These are phyloP conservation scores for Trametes maxima DNA, from an alignment of 768 basidiomycete species.

Conservation along the genomic window DNA sequence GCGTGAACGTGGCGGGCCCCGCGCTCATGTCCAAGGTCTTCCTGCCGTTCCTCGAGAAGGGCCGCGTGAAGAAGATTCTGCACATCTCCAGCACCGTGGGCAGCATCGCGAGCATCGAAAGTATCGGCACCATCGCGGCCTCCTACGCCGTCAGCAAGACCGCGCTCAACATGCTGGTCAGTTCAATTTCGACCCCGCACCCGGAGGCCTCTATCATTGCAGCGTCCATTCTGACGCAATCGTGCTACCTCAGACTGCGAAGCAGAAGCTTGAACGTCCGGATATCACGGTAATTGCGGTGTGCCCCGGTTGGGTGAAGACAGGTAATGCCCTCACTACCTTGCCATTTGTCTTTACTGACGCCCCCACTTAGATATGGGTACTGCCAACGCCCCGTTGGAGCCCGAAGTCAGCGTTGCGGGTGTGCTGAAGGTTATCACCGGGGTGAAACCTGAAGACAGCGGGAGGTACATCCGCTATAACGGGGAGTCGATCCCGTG, in stretches of 20 bases:
- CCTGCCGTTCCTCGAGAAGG: conserved; percentile 12
- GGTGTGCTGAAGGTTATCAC: conserved; percentile 33
- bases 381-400: conserved; percentile 27
- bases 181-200: too few species aligned
- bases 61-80: conserved; percentile 14
- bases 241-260: conserved; percentile 10
- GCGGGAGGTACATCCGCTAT: conserved; percentile 35
- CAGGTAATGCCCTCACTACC: conserved; percentile 27
- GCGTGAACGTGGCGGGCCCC: conserved; percentile 11
- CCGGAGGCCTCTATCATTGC: neutral
- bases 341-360: too few species aligned
- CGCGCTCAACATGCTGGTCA: conserved; percentile 21
- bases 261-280: conserved; percentile 37
- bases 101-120: neutral
- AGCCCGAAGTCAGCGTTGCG: conserved; percentile 34
- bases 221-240: neutral
- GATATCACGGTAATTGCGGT: conserved; percentile 36
- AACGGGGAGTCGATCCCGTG: conserved; percentile 35
- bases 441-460: conserved; percentile 26
- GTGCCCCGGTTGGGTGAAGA: conserved; percentile 44
- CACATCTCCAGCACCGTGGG: conserved; percentile 13
- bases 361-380: conserved; percentile 34
- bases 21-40: conserved; percentile 8
- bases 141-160: conserved; percentile 18
- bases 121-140: neutral